phyloP scores from a whole-genome alignment of 768 basidiomycete species.

The Phlebiopsis flavidoalba region DNA sequence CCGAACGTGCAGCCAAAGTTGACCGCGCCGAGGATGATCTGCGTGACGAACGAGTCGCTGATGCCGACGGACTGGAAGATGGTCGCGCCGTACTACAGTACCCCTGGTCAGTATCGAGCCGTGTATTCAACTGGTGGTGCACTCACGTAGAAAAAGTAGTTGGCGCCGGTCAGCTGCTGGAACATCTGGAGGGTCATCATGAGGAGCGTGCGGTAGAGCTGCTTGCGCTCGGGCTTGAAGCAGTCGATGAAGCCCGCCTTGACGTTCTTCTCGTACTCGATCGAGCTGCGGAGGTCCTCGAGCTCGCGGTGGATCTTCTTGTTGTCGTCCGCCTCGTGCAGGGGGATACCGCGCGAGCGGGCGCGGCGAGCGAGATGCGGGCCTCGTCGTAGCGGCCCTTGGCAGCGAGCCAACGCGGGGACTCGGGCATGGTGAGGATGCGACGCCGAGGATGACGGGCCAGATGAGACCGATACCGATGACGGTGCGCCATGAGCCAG shows the following conservation, averaged over 20 bases:
- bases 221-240: conserved; percentile 51
- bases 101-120: neutral
- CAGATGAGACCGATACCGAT: conserved; percentile 60
- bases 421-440: conserved; percentile 69
- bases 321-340: conserved; percentile 33
- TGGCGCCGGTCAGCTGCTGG: conserved; percentile 70
- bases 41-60: conserved; percentile 51
- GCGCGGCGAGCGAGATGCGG: conserved; percentile 40
- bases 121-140: neutral
- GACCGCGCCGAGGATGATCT: conserved; percentile 72
- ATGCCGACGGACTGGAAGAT: conserved; percentile 60
- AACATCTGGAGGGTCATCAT: conserved; percentile 63
- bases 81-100: conserved; percentile 42
- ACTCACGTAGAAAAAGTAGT: conserved; percentile 59
- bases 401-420: conserved; percentile 55
- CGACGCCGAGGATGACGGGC: conserved; percentile 54
- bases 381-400: conserved; percentile 46
- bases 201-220: conserved; percentile 57
- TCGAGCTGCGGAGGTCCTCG: conserved; percentile 48
- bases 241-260: conserved; percentile 64
- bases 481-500: conserved; percentile 57
- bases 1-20: conserved; percentile 71
- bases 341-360: conserved; percentile 42
- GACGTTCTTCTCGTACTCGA: conserved; percentile 43
- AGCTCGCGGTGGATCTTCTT: conserved; percentile 34